Evolutionary conservation across 768 basidiomycete species (phyloP).

Genomic region (Kondoa malvinella): DNA sequence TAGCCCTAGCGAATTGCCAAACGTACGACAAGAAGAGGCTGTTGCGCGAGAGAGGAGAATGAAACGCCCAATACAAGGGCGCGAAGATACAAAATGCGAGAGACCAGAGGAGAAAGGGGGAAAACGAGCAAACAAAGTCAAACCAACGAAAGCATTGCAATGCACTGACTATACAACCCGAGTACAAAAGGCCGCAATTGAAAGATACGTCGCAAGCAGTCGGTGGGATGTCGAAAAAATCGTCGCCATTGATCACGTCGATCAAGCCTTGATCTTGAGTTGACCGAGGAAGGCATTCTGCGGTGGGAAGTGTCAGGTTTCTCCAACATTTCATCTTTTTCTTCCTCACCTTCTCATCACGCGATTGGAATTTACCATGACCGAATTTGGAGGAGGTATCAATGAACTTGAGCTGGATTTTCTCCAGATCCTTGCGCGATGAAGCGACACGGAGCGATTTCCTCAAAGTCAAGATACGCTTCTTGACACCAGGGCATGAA

Average conservation of each 20-base stretch:
- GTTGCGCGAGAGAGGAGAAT: no score
- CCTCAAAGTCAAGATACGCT: conserved; percentile 92
- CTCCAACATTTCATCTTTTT: background rate
- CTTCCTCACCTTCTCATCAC: background rate
- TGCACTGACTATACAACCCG: no score
- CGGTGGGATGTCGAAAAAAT: background rate
- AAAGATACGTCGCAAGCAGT: no score
- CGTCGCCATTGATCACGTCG: background rate
- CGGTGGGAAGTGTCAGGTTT: conserved; percentile 37
- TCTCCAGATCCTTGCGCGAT: conserved; percentile 87
- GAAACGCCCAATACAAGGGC: no score
- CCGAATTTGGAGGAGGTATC: conserved; percentile 96
- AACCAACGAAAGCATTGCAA: no score
- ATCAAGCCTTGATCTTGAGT: conserved; percentile 34
- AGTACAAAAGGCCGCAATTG: no score
- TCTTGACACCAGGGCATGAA: conserved; percentile 73
- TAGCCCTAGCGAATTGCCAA: no score
- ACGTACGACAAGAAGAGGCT: no score
- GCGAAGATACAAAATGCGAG: no score
- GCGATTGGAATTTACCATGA: conserved; percentile 40
- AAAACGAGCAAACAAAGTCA: no score
- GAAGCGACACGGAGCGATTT: conserved; percentile 96
- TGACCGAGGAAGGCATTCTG: conserved; percentile 66
- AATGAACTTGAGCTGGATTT: conserved; percentile 96
- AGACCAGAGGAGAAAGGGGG: no score